Percentiles rank a stretch among this genome's conserved stretches.
These are phyloP conservation scores for Erodium texanum DNA, from an alignment of 441 rosid species.

Conservation along the genomic window DNA sequence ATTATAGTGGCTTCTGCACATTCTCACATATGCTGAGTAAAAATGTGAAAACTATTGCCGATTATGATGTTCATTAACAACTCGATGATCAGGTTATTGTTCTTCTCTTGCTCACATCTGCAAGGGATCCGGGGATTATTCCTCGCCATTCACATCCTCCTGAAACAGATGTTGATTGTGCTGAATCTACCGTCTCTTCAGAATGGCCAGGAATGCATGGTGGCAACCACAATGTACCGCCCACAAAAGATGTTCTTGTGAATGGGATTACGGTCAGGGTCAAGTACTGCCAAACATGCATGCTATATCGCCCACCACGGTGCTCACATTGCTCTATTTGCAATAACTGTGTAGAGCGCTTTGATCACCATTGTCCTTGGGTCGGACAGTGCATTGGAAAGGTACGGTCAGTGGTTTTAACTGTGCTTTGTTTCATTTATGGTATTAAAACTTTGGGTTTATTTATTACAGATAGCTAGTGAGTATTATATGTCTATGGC, in stretches of 20 bases:
- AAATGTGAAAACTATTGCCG: too few species aligned
- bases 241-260: slow-evolving; percentile 61
- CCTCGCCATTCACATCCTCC: slow-evolving; percentile 83
- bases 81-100: slow-evolving; percentile 42
- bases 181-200: too few species aligned
- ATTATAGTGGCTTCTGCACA: too few species aligned
- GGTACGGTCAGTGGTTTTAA: slow-evolving; percentile 36
- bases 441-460: too few species aligned
- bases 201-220: slow-evolving; percentile 15
- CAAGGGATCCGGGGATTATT: slow-evolving; percentile 92
- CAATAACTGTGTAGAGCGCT: slow-evolving; percentile 82
- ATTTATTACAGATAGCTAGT: too few species aligned
- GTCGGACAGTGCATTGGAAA: slow-evolving; percentile 95
- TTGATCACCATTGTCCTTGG: slow-evolving; percentile 99
- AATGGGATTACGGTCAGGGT: slow-evolving; percentile 73
- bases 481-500: too few species aligned
- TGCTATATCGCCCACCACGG: slow-evolving; percentile 88
- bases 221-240: slow-evolving; percentile 56
- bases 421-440: neutral
- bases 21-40: too few species aligned
- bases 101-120: slow-evolving; percentile 79
- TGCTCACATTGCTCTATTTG: slow-evolving; percentile 95
- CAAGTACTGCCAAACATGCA: slow-evolving; percentile 90
- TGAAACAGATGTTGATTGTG: slow-evolving; percentile 48
- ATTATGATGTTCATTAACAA: too few species aligned